Conservation (phyloP, 2,329 filamentous ascomycete genomes). For the Apiospora koreana region DNA sequence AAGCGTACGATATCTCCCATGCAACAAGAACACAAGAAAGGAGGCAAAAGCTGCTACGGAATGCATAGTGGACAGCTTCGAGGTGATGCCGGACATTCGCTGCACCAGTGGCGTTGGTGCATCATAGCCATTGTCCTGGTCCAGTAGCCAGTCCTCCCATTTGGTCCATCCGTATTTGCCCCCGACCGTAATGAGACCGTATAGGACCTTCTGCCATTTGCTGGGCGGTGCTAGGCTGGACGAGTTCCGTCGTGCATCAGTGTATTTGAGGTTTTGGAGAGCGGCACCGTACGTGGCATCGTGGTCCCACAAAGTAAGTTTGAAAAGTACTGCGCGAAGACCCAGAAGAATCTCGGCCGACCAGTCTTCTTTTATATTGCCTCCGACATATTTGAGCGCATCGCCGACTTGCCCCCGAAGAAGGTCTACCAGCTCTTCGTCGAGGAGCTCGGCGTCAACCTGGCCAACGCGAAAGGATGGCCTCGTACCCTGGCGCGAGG, state of each 20-base stretch:
- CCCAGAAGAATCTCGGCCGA: conserved; percentile 79
- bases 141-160: conserved; percentile 85
- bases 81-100: conserved; percentile 69
- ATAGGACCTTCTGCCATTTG: conserved; percentile 79
- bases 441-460: conserved; percentile 91
- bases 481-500: conserved; percentile 74
- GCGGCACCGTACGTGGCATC: conserved; percentile 92
- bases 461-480: conserved; percentile 93
- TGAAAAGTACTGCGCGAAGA: conserved; percentile 82
- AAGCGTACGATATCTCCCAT: conserved; percentile 88
- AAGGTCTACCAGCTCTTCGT: conserved; percentile 87
- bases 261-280: conserved; percentile 87
- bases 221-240: conserved; percentile 69
- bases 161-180: conserved; percentile 89
- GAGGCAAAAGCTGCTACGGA: conserved; percentile 80
- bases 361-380: conserved; percentile 81
- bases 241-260: conserved; percentile 72
- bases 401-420: conserved; percentile 85
- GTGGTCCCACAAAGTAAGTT: conserved; percentile 95
- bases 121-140: conserved; percentile 74
- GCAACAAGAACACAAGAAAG: conserved; percentile 88
- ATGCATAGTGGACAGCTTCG: conserved; percentile 70
- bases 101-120: conserved; percentile 52
- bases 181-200: conserved; percentile 82
- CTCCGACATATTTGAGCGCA: conserved; percentile 80